phyloP scores from a whole-genome alignment of 345 rosid species.

The Viola odorata region DNA sequence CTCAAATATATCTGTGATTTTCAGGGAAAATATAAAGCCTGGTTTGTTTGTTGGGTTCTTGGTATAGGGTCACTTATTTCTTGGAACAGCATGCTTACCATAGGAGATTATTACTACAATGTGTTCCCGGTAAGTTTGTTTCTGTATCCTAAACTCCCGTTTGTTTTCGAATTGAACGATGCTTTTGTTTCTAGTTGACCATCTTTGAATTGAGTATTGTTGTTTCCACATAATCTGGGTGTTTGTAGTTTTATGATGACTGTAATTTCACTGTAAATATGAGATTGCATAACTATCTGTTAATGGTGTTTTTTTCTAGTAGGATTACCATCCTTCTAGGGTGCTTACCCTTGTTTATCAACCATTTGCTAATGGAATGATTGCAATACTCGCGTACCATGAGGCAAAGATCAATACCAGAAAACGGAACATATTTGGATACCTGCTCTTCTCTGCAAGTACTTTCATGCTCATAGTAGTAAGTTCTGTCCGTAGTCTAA shows the following conservation, averaged over 20 bases:
- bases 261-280: too few species aligned
- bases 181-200: not conserved
- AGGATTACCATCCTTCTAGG: constrained; percentile 89
- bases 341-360: constrained; percentile 75
- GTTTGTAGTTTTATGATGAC: too few species aligned
- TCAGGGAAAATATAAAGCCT: constrained; percentile 65
- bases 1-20: not conserved
- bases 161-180: not conserved
- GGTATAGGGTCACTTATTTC: constrained; percentile 74
- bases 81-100: constrained; percentile 84
- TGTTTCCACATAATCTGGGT: too few species aligned
- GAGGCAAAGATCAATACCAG: constrained; percentile 73
- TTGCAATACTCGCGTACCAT: constrained; percentile 50
- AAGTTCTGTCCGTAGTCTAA: constrained; percentile 20
- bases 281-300: too few species aligned
- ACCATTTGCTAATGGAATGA: constrained; percentile 66
- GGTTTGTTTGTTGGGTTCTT: constrained; percentile 63
- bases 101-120: constrained; percentile 66
- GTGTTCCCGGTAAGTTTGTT: constrained; percentile 59
- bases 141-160: not conserved
- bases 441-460: constrained; percentile 47
- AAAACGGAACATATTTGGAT: constrained; percentile 58
- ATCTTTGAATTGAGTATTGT: too few species aligned
- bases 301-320: not conserved
- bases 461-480: constrained; percentile 68